Evolutionary conservation across 2,329 filamentous ascomycete genomes (phyloP).

Genomic region (Zymoseptoria ardabiliae): DNA sequence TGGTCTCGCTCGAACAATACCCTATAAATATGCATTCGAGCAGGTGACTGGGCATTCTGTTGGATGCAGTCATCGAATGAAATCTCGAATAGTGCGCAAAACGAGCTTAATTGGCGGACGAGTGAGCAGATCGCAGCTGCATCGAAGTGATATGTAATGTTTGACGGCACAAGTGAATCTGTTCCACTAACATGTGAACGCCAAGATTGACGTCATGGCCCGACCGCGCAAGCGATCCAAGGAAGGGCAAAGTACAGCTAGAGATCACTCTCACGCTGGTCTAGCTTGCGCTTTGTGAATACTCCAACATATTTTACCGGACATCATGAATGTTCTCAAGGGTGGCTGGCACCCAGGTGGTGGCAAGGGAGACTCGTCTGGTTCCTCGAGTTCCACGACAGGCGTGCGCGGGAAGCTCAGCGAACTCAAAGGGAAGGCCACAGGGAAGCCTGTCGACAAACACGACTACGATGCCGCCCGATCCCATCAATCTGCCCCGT

Average conservation of each 20-base stretch:
- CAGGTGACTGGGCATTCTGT: too few species aligned
- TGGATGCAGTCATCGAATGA: too few species aligned
- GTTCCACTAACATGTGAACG: not conserved
- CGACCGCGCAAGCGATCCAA: not conserved
- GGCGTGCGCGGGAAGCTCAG: conserved; percentile 34
- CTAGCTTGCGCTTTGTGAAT: not conserved
- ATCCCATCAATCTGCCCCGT: conserved; percentile 53
- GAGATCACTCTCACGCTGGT: not conserved
- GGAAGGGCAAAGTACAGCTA: too few species aligned
- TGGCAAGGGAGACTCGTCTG: conserved; percentile 17
- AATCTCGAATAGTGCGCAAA: too few species aligned
- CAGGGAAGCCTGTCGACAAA: conserved; percentile 34
- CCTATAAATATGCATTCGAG: too few species aligned
- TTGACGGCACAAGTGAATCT: not conserved
- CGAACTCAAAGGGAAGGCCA: conserved; percentile 35
- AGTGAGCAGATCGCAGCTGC: too few species aligned
- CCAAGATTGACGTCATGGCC: not conserved
- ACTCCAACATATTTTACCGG: not conserved
- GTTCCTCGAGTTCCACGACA: conserved; percentile 42
- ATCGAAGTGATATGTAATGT: too few species aligned
- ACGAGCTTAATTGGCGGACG: too few species aligned
- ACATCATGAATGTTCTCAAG: conserved; percentile 30
- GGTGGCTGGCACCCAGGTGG: conserved; percentile 43
- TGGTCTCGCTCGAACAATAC: too few species aligned
- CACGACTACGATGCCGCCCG: conserved; percentile 36